Percentiles rank a stretch among this genome's conserved stretches.
Evolutionary conservation across 208 protist genomes (phyloP).

Genomic region (Wallacemonas rigidus): DNA sequence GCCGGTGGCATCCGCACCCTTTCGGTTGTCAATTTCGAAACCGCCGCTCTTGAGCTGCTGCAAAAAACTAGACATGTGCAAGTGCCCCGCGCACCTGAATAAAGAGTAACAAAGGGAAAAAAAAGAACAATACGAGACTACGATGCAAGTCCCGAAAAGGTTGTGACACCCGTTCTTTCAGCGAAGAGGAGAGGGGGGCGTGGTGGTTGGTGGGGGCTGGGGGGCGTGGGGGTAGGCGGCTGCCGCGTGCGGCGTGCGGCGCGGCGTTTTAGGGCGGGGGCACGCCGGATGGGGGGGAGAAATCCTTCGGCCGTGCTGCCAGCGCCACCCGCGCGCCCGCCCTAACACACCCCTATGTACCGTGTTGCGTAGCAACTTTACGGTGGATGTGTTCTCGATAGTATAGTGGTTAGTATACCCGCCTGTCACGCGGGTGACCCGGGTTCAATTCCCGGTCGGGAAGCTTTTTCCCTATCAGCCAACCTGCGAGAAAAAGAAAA

Average conservation of each 20-base stretch:
- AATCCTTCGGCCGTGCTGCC: too few relatives aligned
- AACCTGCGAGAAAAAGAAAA: constrained; percentile 1
- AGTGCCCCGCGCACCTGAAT: neutral
- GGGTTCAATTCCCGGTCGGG: constrained; percentile 25
- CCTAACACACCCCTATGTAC: neutral
- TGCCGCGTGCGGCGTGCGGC: too few relatives aligned
- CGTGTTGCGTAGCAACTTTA: neutral
- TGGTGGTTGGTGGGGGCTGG: too few relatives aligned
- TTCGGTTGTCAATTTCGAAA: constrained; percentile 55
- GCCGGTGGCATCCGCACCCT: constrained; percentile 55
- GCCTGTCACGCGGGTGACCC: constrained; percentile 19
- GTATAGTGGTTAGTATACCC: constrained; percentile 26
- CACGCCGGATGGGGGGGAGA: too few relatives aligned
- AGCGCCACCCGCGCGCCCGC: too few relatives aligned
- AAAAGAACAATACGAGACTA: neutral
- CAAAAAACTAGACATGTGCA: constrained; percentile 60
- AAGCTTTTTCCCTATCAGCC: too few relatives aligned
- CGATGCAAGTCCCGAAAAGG: too few relatives aligned
- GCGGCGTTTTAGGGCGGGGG: too few relatives aligned
- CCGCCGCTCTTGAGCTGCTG: constrained; percentile 65
- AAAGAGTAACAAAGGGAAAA: neutral
- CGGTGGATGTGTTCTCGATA: constrained; percentile 22
- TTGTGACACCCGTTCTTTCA: too few relatives aligned
- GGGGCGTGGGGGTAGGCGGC: too few relatives aligned
- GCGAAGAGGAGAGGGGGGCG: too few relatives aligned